These are phyloP conservation scores for Platismatia glauca DNA, from an alignment of 495 filamentous ascomycete genomes.

Conservation along the genomic window DNA sequence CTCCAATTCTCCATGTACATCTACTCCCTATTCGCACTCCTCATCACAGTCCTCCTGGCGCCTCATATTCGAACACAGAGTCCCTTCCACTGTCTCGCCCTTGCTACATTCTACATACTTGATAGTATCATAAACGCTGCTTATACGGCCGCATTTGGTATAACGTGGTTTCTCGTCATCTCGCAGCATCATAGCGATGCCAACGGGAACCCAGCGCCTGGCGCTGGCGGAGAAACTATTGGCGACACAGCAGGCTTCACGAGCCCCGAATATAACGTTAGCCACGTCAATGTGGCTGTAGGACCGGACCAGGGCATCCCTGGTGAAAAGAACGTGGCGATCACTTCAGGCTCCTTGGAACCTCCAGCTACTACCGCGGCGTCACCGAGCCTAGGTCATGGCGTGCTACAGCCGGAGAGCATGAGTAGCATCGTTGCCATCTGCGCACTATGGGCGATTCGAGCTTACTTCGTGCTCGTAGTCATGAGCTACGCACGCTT, in stretches of 20 bases:
- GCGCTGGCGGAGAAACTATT: conserved; percentile 45
- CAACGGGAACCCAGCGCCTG: conserved; percentile 27
- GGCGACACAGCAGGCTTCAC: conserved; percentile 62
- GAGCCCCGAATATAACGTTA: conserved; percentile 53
- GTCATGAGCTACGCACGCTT: conserved; percentile 71
- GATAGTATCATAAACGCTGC: conserved; percentile 68
- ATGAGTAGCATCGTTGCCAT: conserved; percentile 69
- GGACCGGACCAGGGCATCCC: conserved; percentile 33
- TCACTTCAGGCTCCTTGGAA: conserved; percentile 36
- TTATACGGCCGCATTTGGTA: conserved; percentile 69
- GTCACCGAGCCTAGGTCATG: conserved; percentile 37
- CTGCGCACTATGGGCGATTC: conserved; percentile 56
- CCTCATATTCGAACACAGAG: conserved; percentile 61
- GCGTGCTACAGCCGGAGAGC: conserved; percentile 56
- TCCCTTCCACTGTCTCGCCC: conserved; percentile 57
- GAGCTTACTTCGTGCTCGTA: conserved; percentile 70
- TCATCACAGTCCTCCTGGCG: conserved; percentile 50
- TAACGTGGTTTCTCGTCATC: conserved; percentile 72
- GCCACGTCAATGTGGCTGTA: conserved; percentile 40
- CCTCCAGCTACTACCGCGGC: conserved; percentile 19
- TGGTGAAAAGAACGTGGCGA: conserved; percentile 40
- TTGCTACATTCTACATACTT: conserved; percentile 70
- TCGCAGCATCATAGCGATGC: conserved; percentile 45
- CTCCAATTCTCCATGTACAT: conserved; percentile 75
- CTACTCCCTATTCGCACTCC: conserved; percentile 64